Conservation (phyloP, 1,284 basidiomycete species). For the Marasmius fiardii region DNA sequence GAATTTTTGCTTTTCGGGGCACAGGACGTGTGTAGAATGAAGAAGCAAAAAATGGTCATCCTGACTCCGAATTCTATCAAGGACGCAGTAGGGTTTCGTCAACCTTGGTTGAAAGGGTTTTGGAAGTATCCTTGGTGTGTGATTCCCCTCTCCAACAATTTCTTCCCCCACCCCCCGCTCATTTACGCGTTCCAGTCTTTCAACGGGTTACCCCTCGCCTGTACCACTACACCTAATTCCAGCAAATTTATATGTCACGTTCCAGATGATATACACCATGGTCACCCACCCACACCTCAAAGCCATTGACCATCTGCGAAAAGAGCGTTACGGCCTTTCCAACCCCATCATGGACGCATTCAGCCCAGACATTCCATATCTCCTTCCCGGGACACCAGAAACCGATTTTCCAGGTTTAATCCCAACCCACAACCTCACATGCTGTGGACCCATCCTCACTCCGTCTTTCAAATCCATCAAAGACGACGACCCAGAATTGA, state of each 20-base stretch:
- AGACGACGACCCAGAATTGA: background rate
- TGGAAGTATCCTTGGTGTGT: slow-evolving; percentile 14
- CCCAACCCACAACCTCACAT: slow-evolving; percentile 3
- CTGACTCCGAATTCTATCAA: slow-evolving; percentile 11
- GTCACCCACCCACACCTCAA: background rate
- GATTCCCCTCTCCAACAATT: background rate
- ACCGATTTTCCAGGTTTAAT: slow-evolving; percentile 6
- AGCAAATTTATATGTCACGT: slow-evolving; percentile 8
- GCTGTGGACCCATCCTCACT: slow-evolving; percentile 11
- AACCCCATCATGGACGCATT: background rate
- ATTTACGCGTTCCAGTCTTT: slow-evolving; percentile 2
- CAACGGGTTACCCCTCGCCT: slow-evolving; percentile 10
- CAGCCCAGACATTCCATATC: background rate
- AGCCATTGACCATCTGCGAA: slow-evolving; percentile 3
- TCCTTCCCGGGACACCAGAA: slow-evolving; percentile 7
- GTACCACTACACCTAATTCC: slow-evolving; percentile 6
- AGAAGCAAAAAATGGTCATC: slow-evolving; percentile 1
- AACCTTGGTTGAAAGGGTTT: slow-evolving; percentile 1
- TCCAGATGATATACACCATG: slow-evolving; percentile 1
- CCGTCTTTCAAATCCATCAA: slow-evolving; percentile 2
- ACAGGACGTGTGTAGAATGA: slow-evolving; percentile 6
- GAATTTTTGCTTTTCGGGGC: slow-evolving; percentile 5
- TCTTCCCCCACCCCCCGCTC: background rate
- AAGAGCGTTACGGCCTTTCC: background rate
- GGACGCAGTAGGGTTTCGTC: slow-evolving; percentile 4